A percentile compares a stretch with the other conserved stretches of the same genome.
Evolutionary conservation across 1,284 basidiomycete genomes (phyloP).

Genomic region (Melampsora occidentalis): DNA sequence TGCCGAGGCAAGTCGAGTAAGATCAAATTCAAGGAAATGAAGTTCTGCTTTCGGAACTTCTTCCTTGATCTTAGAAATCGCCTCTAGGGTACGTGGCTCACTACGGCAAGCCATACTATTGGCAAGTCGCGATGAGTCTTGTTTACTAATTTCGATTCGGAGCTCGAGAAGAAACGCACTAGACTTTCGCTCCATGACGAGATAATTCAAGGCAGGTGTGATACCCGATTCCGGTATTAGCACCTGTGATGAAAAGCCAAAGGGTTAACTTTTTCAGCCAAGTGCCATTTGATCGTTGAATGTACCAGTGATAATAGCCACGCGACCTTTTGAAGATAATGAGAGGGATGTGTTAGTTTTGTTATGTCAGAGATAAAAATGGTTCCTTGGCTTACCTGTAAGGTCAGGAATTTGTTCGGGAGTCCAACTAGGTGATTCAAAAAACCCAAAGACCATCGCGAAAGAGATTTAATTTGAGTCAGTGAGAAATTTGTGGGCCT

Average conservation of each 20-base stretch:
- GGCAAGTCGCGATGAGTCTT: background rate
- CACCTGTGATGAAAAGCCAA: conserved; percentile 8
- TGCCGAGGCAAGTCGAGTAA: conserved; percentile 51
- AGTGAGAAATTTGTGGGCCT: too few species aligned
- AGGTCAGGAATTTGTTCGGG: conserved; percentile 36
- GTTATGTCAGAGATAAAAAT: background rate
- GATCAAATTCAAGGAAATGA: conserved; percentile 51
- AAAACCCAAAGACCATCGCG: conserved; percentile 13
- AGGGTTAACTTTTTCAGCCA: background rate
- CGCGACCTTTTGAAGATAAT: conserved; percentile 10
- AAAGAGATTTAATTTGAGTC: too few species aligned
- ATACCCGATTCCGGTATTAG: conserved; percentile 29
- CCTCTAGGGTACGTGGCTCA: background rate
- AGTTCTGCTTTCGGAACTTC: conserved; percentile 46
- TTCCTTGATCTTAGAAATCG: conserved; percentile 43
- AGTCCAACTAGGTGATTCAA: conserved; percentile 12
- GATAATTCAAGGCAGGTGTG: conserved; percentile 20
- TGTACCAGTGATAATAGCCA: conserved; percentile 35
- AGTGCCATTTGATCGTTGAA: background rate
- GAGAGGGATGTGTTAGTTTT: background rate
- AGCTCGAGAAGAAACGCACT: background rate
- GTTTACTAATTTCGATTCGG: background rate
- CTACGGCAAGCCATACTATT: conserved; percentile 34
- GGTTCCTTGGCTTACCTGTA: conserved; percentile 5
- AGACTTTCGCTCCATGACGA: conserved; percentile 36